phyloP scores from a whole-genome alignment of 2,329 filamentous ascomycete genomes.

The Lachnellula cervina region DNA sequence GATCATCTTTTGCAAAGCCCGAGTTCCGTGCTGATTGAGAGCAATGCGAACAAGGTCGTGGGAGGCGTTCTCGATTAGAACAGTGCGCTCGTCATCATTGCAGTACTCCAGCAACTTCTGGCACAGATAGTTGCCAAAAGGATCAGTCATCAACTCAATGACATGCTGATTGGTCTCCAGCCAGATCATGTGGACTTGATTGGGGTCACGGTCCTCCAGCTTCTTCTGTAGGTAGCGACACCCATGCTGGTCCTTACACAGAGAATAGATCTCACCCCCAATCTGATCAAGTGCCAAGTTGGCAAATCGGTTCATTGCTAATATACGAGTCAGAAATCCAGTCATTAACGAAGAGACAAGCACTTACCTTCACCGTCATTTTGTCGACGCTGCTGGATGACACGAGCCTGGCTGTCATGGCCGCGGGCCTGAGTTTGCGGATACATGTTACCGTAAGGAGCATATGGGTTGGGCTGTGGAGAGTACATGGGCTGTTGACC shows the following conservation, averaged over 20 bases:
- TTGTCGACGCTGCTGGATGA: slow-evolving; percentile 70
- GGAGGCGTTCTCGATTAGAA: slow-evolving; percentile 84
- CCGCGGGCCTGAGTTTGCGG: slow-evolving; percentile 46
- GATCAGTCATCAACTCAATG: slow-evolving; percentile 96
- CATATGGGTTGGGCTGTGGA: slow-evolving; percentile 47
- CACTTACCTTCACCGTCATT: slow-evolving; percentile 64
- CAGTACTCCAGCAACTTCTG: slow-evolving; percentile 96
- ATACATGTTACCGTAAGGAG: slow-evolving; percentile 27
- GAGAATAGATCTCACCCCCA: slow-evolving; percentile 74
- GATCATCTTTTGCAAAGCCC: slow-evolving; percentile 98
- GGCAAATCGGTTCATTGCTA: slow-evolving; percentile 73
- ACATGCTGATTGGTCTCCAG: slow-evolving; percentile 89
- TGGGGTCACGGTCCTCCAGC: slow-evolving; percentile 79
- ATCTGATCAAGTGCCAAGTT: slow-evolving; percentile 79
- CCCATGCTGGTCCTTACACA: slow-evolving; percentile 98
- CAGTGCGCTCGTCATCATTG: slow-evolving; percentile 90
- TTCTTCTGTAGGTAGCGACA: slow-evolving; percentile 97
- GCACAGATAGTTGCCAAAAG: slow-evolving; percentile 98
- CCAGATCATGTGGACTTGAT: slow-evolving; percentile 90
- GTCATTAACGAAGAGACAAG: background rate
- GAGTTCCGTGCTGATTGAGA: slow-evolving; percentile 93
- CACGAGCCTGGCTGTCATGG: slow-evolving; percentile 70
- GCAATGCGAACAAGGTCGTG: slow-evolving; percentile 88
- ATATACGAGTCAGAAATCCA: slow-evolving; percentile 12
- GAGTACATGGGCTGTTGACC: slow-evolving; percentile 47